Base-by-base conservation (phyloP, 2,329 filamentous ascomycete species). In the Ophiostoma montium region DNA sequence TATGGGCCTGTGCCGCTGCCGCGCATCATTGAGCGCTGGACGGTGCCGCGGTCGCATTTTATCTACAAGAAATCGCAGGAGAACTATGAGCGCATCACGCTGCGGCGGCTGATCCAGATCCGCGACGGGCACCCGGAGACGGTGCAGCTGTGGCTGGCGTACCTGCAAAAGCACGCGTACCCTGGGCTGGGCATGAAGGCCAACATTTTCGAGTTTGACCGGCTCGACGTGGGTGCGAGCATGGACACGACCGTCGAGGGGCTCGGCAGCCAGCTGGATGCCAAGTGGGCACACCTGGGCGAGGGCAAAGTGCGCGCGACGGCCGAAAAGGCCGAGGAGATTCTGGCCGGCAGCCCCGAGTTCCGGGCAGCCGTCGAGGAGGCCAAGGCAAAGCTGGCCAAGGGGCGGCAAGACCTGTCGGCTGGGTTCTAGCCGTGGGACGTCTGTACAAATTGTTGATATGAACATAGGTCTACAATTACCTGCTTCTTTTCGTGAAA, bases 131-230 rank as follows among this genome's bases (percentile, higher is more conserved):
- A 95, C 60, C 81, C 88, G 1, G 86, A 95, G 63, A 82, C 80
- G 1, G 88, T 98, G 33, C 84, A 94, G 65, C 66, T 89, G 27
- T 98, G 92, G 92, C 70, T 98, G 51, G 88, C 87, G 0, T 96
- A 94, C 62, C 65, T 98, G 61, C 78, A 85, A 61, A 94, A 94
- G 67, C 84, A 95, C 62, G 86, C 88, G 38, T 94, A 92, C 63
- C 86, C 94, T 57, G 92, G 92, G n/a, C 82, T 96, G 36, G 92
- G 92, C 59, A 94, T 98, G 88, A 98, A 98, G 74, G 92, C 92
- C 48, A 95, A 98, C 63, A 76, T 96, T 46, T 98, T 85, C 80
- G 86, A 95, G 62, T 89, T 86, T 65, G 80, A 84, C 59, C 75
- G 76, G 50, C 62, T 89, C 52, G 75, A 65, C 53, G 69, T 73